Evolutionary conservation across 78 protist genomes (phyloP).

Genomic region (Trichosphaerium sp.): DNA sequence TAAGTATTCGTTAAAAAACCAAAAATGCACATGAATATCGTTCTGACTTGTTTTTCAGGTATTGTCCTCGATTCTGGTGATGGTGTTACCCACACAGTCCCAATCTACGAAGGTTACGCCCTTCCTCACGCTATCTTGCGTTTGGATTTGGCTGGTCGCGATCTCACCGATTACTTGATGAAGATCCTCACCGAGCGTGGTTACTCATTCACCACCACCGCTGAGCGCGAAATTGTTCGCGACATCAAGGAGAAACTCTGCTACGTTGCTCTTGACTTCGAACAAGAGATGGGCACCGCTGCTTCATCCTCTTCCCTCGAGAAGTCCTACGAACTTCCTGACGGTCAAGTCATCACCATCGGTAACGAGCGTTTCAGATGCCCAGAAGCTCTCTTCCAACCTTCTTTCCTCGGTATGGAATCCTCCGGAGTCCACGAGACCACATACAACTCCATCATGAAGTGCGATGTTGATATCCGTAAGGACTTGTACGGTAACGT

Average conservation of each 20-base stretch:
- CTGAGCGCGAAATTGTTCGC: slow-evolving; percentile 62
- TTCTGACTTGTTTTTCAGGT: too few species aligned
- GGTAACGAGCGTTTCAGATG: slow-evolving; percentile 83
- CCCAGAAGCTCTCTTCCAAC: slow-evolving; percentile 89
- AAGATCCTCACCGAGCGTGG: too few species aligned
- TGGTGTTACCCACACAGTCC: too few species aligned
- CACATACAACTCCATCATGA: slow-evolving; percentile 67
- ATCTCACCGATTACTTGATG: too few species aligned
- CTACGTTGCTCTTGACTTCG: slow-evolving; percentile 59
- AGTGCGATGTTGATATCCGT: slow-evolving; percentile 87
- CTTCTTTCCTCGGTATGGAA: slow-evolving; percentile 78
- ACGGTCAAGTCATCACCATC: slow-evolving; percentile 76
- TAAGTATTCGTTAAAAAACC: too few species aligned
- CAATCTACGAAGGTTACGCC: too few species aligned
- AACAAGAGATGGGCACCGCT: slow-evolving; percentile 57
- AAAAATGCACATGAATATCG: too few species aligned
- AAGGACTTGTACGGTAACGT: slow-evolving; percentile 81
- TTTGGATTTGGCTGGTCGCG: too few species aligned
- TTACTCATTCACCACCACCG: too few species aligned
- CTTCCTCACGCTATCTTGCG: too few species aligned
- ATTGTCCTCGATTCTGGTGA: too few species aligned
- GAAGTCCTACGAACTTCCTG: slow-evolving; percentile 71
- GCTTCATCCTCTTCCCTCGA: slow-evolving; percentile 55
- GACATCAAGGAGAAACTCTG: slow-evolving; percentile 60
- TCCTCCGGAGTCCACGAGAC: slow-evolving; percentile 78